Conservation (phyloP, 1,284 basidiomycete species). For the Puccinia triticina region DNA sequence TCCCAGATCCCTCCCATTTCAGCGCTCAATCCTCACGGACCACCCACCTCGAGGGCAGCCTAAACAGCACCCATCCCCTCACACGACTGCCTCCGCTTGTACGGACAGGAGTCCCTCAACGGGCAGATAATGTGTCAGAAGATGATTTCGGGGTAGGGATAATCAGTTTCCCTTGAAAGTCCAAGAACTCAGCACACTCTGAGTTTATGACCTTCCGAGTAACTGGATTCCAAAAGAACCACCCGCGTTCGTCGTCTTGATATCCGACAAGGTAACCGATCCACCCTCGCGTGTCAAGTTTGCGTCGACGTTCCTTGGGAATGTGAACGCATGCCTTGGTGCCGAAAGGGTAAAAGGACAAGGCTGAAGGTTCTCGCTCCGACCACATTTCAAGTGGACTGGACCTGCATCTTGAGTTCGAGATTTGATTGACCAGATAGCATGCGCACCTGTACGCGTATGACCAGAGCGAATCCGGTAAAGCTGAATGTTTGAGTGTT, state of each 20-base stretch:
- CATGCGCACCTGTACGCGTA: constrained; percentile 10
- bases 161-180: background rate
- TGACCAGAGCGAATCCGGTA: background rate
- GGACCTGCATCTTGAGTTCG: background rate
- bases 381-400: background rate
- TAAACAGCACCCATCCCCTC: no score
- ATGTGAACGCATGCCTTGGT: background rate
- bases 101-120: no score
- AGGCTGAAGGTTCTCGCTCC: background rate
- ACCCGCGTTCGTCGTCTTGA: background rate
- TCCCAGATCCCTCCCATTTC: no score
- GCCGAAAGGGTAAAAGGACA: background rate
- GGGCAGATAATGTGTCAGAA: background rate
- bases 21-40: no score
- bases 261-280: background rate
- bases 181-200: background rate
- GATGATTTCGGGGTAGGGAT: background rate
- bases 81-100: no score
- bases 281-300: background rate
- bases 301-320: constrained; percentile 11
- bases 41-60: no score
- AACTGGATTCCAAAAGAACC: background rate
- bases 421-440: constrained; percentile 9
- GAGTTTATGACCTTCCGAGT: background rate
- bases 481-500: background rate